These are phyloP conservation scores for Inga laurina DNA, from an alignment of 306 rosid species.

Conservation along the genomic window DNA sequence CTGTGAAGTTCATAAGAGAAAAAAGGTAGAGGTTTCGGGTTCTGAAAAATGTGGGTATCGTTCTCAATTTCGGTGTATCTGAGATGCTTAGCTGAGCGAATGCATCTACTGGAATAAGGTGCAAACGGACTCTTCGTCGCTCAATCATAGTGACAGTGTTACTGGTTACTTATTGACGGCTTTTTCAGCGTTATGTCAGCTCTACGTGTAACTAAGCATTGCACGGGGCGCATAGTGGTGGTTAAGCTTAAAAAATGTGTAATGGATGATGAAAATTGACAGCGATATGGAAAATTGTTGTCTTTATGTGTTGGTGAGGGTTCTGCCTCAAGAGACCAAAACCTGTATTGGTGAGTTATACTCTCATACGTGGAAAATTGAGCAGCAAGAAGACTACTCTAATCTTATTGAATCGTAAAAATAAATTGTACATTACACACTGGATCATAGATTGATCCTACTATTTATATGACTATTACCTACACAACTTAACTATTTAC, in stretches of 20 bases:
- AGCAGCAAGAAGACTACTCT: too few species aligned
- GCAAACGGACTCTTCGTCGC: background rate
- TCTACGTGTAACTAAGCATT: slow-evolving; percentile 17
- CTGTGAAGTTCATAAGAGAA: background rate
- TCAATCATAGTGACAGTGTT: background rate
- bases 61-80: slow-evolving; percentile 21
- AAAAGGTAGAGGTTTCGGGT: slow-evolving; percentile 31
- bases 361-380: too few species aligned
- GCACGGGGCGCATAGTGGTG: background rate
- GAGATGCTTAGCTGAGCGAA: background rate
- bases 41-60: slow-evolving; percentile 25
- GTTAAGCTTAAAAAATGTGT: background rate
- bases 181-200: background rate
- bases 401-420: too few species aligned
- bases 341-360: too few species aligned
- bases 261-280: background rate
- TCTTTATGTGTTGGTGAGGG: background rate
- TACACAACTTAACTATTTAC: too few species aligned
- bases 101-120: background rate
- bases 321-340: background rate
- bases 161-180: background rate
- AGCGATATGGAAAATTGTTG: background rate
- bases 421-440: too few species aligned
- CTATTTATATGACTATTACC: too few species aligned
- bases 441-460: too few species aligned